These are phyloP conservation scores for Murraya paniculata DNA, from an alignment of 345 rosid genomes.

Conservation along the genomic window DNA sequence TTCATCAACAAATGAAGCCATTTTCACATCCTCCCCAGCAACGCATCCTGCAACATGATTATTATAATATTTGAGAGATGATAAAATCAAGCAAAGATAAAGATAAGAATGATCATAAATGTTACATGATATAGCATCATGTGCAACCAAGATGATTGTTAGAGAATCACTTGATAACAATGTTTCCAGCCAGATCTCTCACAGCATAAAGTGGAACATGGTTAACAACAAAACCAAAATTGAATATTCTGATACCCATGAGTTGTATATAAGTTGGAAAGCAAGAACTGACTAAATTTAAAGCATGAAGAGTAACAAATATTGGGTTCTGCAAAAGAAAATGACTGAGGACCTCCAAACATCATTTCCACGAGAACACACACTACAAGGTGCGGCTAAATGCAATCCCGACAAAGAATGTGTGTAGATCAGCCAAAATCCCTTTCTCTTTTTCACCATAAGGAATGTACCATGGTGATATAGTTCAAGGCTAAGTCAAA, in stretches of 20 bases:
- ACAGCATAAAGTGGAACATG: conserved; percentile 1
- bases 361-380: neutral
- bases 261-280: neutral
- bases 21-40: conserved; percentile 56
- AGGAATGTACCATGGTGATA: neutral
- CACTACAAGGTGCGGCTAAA: neutral
- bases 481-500: neutral
- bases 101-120: neutral
- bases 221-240: neutral
- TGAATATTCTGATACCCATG: neutral
- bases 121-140: neutral
- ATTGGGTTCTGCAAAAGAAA: neutral
- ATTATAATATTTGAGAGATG: conserved; percentile 5
- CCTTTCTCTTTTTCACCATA: neutral
- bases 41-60: conserved; percentile 41
- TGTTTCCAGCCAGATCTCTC: neutral
- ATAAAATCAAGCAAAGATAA: neutral
- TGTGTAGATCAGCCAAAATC: neutral
- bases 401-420: neutral
- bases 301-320: neutral
- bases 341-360: neutral
- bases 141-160: neutral
- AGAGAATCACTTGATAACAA: neutral
- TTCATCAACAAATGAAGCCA: conserved; percentile 67
- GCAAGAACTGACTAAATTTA: too few relatives aligned